These are phyloP conservation scores for Ogataea saltuana DNA, from an alignment of 805 yeast species.

Conservation along the genomic window DNA sequence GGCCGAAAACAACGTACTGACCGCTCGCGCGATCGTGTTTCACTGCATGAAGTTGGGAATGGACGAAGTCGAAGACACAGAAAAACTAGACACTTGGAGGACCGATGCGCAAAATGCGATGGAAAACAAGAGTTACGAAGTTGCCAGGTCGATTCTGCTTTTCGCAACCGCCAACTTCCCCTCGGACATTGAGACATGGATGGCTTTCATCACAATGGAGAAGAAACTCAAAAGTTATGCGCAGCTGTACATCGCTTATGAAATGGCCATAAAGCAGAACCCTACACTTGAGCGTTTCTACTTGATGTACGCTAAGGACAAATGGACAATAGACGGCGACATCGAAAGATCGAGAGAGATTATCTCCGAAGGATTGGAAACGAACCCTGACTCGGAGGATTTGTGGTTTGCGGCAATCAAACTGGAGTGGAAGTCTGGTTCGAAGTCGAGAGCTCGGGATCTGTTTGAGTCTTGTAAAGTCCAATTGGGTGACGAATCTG, in stretches of 20 bases:
- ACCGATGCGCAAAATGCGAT: slow-evolving; percentile 39
- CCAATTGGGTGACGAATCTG: slow-evolving; percentile 32
- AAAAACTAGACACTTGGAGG: slow-evolving; percentile 33
- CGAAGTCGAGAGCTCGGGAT: slow-evolving; percentile 37
- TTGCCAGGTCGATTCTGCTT: slow-evolving; percentile 50
- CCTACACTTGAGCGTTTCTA: slow-evolving; percentile 53
- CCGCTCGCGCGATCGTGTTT: slow-evolving; percentile 56
- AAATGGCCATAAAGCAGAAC: slow-evolving; percentile 50
- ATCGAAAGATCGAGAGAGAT: slow-evolving; percentile 53
- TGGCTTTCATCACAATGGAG: slow-evolving; percentile 41
- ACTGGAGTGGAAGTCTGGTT: slow-evolving; percentile 49
- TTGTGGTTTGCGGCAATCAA: slow-evolving; percentile 76
- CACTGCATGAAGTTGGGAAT: slow-evolving; percentile 39
- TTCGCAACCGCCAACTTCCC: slow-evolving; percentile 51
- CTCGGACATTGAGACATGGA: slow-evolving; percentile 48
- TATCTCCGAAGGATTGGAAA: slow-evolving; percentile 47
- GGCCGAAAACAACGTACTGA: slow-evolving; percentile 41
- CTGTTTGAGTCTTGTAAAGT: slow-evolving; percentile 35
- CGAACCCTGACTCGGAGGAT: slow-evolving; percentile 48
- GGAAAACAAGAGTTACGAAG: slow-evolving; percentile 28
- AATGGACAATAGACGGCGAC: slow-evolving; percentile 51
- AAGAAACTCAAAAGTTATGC: slow-evolving; percentile 31
- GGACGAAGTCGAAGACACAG: slow-evolving; percentile 28
- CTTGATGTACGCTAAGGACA: slow-evolving; percentile 73
- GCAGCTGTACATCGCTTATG: slow-evolving; percentile 47